Evolutionary conservation across 768 basidiomycete genomes (phyloP), one percentile per base, ranked within the genome.

Genomic region (Kwoniella newhampshirensis): DNA sequence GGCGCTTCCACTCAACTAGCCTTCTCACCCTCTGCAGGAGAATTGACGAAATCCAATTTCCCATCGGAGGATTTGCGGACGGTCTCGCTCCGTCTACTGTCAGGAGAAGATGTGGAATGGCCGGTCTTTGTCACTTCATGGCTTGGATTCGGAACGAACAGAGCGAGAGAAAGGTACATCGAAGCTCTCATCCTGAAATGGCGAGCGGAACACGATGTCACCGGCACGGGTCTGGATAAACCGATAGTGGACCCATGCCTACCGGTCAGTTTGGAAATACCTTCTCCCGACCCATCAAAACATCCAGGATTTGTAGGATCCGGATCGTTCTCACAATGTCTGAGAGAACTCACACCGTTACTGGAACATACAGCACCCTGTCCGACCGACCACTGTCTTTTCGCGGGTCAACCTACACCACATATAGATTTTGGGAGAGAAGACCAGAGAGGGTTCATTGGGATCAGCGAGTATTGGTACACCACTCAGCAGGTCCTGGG

Each of bases 401-500:
- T 98, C 83, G 87, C 93, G 67, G 96, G 94, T 20, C 84, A 97
- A 0, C 86, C 91, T 43, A 92, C 92, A 12, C 94, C 96, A 5
- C 83, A 86, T 1, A 97, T 98, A 70, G 90, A 98, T 78, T 99
- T 98, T 75, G 83, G 84, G 36, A 47, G 68, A 25, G 66, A 74
- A 44, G 75, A 76, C 51, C 89, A 74, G 43, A 54, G 75, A 37
- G 72, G 75, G 53, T 99, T 98, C 75, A 96, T 99, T 66, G 96
- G 96, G 2, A 86, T 99, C 36, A 93, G 91, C 13, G 96, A 99
- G 76, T 99, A 98, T 75, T 99, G 94, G 94, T 98, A 97, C 77
- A 97, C 94, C 23, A 91, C 92, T 9, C 92, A 99, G 67, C 92
- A 98, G 75, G 87, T 97, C 45, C 91, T 96, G 67, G 90, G 89